Conservation (phyloP, 2,329 filamentous ascomycete genomes). For the Claviceps capensis region DNA sequence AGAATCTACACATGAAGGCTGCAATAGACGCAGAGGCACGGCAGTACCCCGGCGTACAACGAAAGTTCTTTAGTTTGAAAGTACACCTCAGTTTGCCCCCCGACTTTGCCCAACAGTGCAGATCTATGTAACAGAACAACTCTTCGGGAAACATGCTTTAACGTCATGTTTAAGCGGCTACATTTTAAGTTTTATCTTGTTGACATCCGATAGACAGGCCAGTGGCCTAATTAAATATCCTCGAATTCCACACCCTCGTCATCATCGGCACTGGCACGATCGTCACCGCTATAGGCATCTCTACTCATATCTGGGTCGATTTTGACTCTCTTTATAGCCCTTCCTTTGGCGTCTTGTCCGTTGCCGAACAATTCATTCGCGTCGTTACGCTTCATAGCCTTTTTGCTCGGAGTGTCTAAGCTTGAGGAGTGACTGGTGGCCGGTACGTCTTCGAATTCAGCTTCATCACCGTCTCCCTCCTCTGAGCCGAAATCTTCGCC, state of each 20-base stretch:
- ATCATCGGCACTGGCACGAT: constrained; percentile 33
- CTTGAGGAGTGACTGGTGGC: constrained; percentile 20
- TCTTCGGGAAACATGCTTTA: no score
- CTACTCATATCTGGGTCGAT: constrained; percentile 38
- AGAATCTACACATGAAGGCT: no score
- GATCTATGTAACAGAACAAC: no score
- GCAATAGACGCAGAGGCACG: no score
- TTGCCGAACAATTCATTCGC: constrained; percentile 13
- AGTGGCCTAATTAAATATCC: constrained; percentile 28
- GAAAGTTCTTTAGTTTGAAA: no score
- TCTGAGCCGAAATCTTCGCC: constrained; percentile 21
- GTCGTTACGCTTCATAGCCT: constrained; percentile 21
- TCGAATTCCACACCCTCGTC: constrained; percentile 47
- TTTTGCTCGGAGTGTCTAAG: constrained; percentile 18
- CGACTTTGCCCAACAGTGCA: no score
- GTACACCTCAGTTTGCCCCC: no score
- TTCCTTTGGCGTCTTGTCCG: neutral
- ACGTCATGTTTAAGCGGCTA: no score
- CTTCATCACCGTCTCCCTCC: constrained; percentile 26
- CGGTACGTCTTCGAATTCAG: constrained; percentile 38
- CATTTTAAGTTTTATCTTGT: neutral
- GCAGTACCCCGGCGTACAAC: no score
- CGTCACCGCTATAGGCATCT: constrained; percentile 23
- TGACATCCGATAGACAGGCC: neutral
- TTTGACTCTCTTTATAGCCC: constrained; percentile 32